phyloP scores from a whole-genome alignment of 2,329 filamentous ascomycete genomes.

The Talaromyces sp. region DNA sequence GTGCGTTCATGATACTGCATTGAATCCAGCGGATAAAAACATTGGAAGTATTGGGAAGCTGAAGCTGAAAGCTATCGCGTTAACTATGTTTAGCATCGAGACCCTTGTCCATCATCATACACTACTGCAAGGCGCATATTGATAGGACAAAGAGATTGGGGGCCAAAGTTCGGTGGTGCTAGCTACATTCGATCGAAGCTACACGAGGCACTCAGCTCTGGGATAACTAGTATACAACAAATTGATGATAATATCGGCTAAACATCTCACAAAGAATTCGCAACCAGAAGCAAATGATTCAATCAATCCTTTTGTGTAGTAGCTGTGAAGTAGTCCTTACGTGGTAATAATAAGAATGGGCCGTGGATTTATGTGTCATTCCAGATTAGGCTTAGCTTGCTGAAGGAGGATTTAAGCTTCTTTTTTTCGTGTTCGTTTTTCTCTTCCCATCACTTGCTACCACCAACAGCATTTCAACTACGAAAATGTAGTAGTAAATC shows the following conservation, averaged over 20 bases:
- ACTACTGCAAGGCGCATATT: not conserved
- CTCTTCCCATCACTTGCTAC: not conserved
- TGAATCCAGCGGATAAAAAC: not conserved
- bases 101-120: not conserved
- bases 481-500: not conserved
- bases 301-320: not conserved
- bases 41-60: not conserved
- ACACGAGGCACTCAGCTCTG: not conserved
- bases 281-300: not conserved
- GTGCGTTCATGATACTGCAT: not conserved
- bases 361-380: not conserved
- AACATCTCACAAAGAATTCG: not conserved
- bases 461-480: not conserved
- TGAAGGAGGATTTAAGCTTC: not conserved
- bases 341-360: not conserved
- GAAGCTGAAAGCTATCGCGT: not conserved
- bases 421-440: constrained; percentile 2
- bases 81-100: not conserved
- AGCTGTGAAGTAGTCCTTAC: too few species aligned
- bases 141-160: not conserved
- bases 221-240: not conserved
- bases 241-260: not conserved
- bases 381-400: not conserved
- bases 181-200: not conserved
- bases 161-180: not conserved